Evolutionary conservation across 164 flowering plant species (phyloP), one percentile per base, ranked within the genome.

Genomic region (Protea cynaroides): DNA sequence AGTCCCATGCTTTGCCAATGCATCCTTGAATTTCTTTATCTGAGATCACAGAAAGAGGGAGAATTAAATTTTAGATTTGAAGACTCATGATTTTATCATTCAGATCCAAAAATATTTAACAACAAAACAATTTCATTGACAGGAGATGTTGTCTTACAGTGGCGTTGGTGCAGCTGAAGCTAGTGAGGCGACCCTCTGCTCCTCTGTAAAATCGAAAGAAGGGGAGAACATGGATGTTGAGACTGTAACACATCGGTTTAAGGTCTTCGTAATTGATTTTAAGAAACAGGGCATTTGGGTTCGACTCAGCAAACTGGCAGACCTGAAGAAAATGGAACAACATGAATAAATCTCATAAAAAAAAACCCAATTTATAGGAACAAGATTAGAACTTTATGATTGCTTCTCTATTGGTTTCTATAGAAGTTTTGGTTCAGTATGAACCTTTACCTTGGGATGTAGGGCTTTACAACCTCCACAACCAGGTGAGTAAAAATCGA

Each of bases 381-480:
- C 40, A 64, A 52, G 8, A 50, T 23, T 21, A 40, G 50, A 3
- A 56, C 6, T 14, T 25, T 10, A 34, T 12, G 43, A 38, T 21
- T 1, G 46, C 21, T 21, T n/a, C 10, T 57, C 19, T 57, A 34
- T 36, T 29, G 19, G 11, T 53, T 43, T 23, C 2, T 36, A 17
- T 25, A 55, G 47, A 11, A 47, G 8, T 5, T 4, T 21, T 12
- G 64, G 14, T 19, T 29, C 25, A 51, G 14, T 18, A 54, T 19
- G 21, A 56, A 52, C 2, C 7, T n/a, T 23, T 78, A 92, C 96
- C 93, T 92, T 92, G 17, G 96, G 98, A 74, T 89, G 96, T 21
- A 92, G 83, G 74, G 96, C 74, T 79, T 74, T 92, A 83, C 98
- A 92, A 25, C 96, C 98, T 14, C 98, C 98, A 73, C 98, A 92